These are phyloP conservation scores for Phytophthora podocarpi DNA, from an alignment of 352 stramenopile species.

Conservation along the genomic window DNA sequence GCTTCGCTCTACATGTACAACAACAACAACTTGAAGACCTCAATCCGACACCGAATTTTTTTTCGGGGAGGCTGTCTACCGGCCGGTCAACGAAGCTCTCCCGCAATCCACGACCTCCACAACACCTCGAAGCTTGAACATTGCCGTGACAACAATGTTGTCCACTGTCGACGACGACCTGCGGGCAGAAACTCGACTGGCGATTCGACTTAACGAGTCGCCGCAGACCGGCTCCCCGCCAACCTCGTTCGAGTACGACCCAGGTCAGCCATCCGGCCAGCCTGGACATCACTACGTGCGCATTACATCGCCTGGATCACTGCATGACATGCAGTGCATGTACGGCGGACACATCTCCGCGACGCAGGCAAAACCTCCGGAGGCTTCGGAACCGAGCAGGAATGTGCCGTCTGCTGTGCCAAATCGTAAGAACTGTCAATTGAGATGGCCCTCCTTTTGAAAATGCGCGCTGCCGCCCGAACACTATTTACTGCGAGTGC, in stretches of 20 bases:
- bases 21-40: no score
- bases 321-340: no score
- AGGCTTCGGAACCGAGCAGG: not conserved
- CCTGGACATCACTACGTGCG: no score
- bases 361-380: conserved; percentile 2
- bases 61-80: conserved; percentile 14
- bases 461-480: no score
- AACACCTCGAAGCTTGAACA: conserved; percentile 11
- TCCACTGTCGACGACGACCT: conserved; percentile 1
- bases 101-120: conserved; percentile 16
- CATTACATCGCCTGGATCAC: conserved; percentile 7
- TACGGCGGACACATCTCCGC: conserved; percentile 7
- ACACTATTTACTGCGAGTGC: no score
- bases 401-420: conserved; percentile 11
- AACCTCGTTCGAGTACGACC: not conserved
- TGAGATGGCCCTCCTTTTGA: not conserved
- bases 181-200: conserved; percentile 12
- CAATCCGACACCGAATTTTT: conserved; percentile 11
- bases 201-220: not conserved
- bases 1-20: no score
- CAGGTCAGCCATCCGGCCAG: no score
- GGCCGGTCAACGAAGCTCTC: no score
- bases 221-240: not conserved
- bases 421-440: conserved; percentile 14
- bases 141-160: no score